Base-by-base conservation (phyloP, 2,329 filamentous ascomycete species). In the Corynespora cassiicola region DNA sequence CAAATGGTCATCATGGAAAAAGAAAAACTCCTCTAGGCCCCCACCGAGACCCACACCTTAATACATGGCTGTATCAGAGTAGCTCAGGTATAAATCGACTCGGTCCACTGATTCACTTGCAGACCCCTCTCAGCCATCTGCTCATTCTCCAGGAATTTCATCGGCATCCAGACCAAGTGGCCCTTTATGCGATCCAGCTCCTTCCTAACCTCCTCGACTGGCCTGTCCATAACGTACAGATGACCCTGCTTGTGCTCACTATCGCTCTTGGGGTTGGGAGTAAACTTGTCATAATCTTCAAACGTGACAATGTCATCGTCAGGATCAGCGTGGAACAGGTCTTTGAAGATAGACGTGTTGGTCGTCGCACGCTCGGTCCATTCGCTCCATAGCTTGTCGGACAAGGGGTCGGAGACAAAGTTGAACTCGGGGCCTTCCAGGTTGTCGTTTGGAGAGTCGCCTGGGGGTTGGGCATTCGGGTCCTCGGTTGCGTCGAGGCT, bases 111-210 rank as follows among this genome's bases (percentile, higher is more conserved):
- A 66, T 97, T 97, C 25, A 97, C 83, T 69, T 90, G 85, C 68
- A 97, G 61, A 0, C 92, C 91, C 58, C 80, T 82, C 73, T 96
- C 91, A 0, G 91, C 91, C 90, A 97, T 95, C 56, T 88, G 79
- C 0, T 85, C 90, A 49, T 95, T 84, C 56, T 81, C 78, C 61
- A 97, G 69, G 64, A 96, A 97, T 29, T 90, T 82, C 58, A 97
- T 68, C n/a, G 90, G 90, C 85, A 96, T 92, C 88, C 89, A 95
- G 6, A 97, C 92, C 25, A 97, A 68, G 73, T 97, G 92, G 0
- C 92, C 92, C 71, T 84, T 85, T 52, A 97, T 82, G 60, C 86
- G 78, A 56, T 90, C 84, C 32, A 97, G 74, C 66, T 92, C 90
- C 50, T 78, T 67, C 11, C 88, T 79, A 6, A 94, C 83, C 38